phyloP scores from a whole-genome alignment of 2,329 filamentous ascomycete species.

The Cercospora brassicicola region DNA sequence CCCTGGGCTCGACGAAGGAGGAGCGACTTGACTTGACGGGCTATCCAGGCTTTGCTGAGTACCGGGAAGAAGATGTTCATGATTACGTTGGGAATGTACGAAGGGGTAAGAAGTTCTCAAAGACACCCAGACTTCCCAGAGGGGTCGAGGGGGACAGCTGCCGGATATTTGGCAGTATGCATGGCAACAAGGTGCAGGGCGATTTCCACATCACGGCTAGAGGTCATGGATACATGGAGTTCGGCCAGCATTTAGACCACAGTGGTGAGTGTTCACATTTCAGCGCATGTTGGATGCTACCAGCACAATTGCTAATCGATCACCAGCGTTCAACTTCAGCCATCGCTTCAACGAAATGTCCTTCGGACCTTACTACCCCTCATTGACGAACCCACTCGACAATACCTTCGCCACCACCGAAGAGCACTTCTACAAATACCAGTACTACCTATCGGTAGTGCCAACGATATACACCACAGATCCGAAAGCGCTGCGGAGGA shows the following conservation, averaged over 20 bases:
- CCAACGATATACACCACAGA: slow-evolving; percentile 79
- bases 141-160: slow-evolving; percentile 67
- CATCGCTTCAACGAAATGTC: slow-evolving; percentile 95
- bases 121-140: slow-evolving; percentile 66
- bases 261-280: slow-evolving; percentile 55
- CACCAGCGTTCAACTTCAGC: slow-evolving; percentile 88
- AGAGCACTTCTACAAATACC: slow-evolving; percentile 87
- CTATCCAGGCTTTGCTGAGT: slow-evolving; percentile 60
- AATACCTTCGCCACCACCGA: slow-evolving; percentile 77
- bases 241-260: slow-evolving; percentile 79
- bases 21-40: slow-evolving; percentile 58
- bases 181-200: slow-evolving; percentile 94
- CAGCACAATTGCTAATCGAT: slow-evolving; percentile 5
- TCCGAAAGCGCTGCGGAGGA: slow-evolving; percentile 43
- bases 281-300: background rate
- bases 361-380: slow-evolving; percentile 95
- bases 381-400: slow-evolving; percentile 90
- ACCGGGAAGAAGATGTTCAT: slow-evolving; percentile 79
- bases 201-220: slow-evolving; percentile 97
- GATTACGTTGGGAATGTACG: slow-evolving; percentile 78
- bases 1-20: slow-evolving; percentile 59
- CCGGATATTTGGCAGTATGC: slow-evolving; percentile 82
- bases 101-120: slow-evolving; percentile 63
- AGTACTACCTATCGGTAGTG: slow-evolving; percentile 95
- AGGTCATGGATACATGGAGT: slow-evolving; percentile 89